Evolutionary conservation across 495 filamentous ascomycete genomes (phyloP), one percentile per base, ranked within the genome.

Genomic region (Aspergillus haitiensis): DNA sequence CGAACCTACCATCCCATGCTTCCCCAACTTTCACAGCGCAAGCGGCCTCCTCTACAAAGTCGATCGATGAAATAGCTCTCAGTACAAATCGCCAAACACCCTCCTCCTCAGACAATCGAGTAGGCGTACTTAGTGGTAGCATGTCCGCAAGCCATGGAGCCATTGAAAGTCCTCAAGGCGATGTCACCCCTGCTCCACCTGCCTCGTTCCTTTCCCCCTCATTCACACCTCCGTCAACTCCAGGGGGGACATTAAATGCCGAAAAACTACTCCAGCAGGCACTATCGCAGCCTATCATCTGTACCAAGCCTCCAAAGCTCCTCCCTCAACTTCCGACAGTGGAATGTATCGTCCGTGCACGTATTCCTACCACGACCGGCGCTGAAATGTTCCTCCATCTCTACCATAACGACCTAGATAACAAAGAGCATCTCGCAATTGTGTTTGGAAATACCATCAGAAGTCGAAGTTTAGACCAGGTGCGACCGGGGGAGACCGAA

Each of bases 371-470:
- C 36, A 93, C 91, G 11, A 88, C 82, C 9, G 94, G 92, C 3
- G 88, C 91, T 9, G 93, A 98, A 74, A 97, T 98, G 90, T 98
- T 95, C 68, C 79, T 98, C 39, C 94, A 98, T 70, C 81, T 98
- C 3, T 98, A 98, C 74, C 87, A 86, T 51, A 98, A 98, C 72
- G 88, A 88, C 64, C 80, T 91, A 16, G 94, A 98, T 70, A 89
- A 88, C 53, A 98, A 98, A 74, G 94, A 98, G 68, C 94, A 98
- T 72, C 76, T 98, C 39, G 94, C 94, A n/a, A 98, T 98, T 61
- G 94, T 98, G 1, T 98, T 98, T 70, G 94, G 94, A 4, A 81
- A 85, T 53, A 79, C 82, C 31, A 98, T 98, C 63, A 81, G 95
- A 46, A 92, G 87, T 64, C 80, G 79, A 52, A 91, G 86, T 27